Evolutionary conservation across 148 eudicot species (phyloP), one percentile per base, ranked within the genome.

Genomic region (Silene conica): DNA sequence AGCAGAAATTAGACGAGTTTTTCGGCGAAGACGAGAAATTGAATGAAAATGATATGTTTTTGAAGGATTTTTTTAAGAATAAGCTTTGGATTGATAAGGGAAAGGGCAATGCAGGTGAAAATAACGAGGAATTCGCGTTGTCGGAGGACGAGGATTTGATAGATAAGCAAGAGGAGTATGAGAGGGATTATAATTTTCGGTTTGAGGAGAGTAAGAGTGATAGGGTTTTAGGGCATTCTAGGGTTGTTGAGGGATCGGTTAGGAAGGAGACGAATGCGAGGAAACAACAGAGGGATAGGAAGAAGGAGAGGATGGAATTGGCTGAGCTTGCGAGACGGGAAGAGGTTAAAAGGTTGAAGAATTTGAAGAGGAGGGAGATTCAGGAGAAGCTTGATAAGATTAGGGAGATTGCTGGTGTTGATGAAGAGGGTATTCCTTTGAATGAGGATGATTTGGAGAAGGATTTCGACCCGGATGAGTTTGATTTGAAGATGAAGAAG

Each of bases 301-400:
- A 92, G 87, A 87, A 90, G 80, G 97, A 92, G 88, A 92, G 99
- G 76, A 56, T 81, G 82, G 93, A 76, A 4, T 84, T 83, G 48
- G 93, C 89, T 0, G 97, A 90, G 81, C 11, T 70, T 15, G 90
- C 87, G 81, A 86, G 93, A 79, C 89, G 79, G 43, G 97, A 95
- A 77, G 99, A 95, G 84, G 80, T 95, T 80, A 95, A 95, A 85
- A 85, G 86, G 70, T 76, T 92, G 91, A 95, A 95, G 88, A 95
- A 95, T 73, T 63, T 92, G 87, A 92, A 88, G 85, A 92, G 87
- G 87, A 92, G 89, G 80, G 97, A 92, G 82, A 86, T 92, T 34
- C 84, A 82, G 26, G 97, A 92, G 79, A 90, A 89, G 88, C 78
- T 91, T 45, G 76, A 69, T 46, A 89, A 85, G 89, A 85, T 94